Evolutionary conservation across 352 stramenopile genomes (phyloP), one percentile per base, ranked within the genome.

Genomic region (Phytophthora nicotianae): DNA sequence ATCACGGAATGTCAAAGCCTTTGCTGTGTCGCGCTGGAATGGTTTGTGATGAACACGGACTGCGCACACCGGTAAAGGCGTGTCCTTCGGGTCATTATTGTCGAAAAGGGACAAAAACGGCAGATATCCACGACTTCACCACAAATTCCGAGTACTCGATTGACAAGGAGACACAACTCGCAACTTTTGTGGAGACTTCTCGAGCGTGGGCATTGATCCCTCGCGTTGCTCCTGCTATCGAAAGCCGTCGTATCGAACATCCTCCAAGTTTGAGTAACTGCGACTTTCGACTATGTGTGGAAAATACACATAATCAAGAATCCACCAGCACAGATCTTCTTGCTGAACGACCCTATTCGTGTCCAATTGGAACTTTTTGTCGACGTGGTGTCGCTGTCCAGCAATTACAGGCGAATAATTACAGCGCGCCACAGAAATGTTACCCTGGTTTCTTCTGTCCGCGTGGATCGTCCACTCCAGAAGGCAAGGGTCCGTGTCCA

Each of bases 391-490:
- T 97, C 26, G 71, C 83, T 4, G 78, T 65, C 5, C 75, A 83
- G 32, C 66, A 89, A 26, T 26, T 86, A 21, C 41, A 82, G 10
- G 49, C 86, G 19, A 88, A 78, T 26, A 98, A 99, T 70, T 99
- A 96, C 67, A 94, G 81, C 48, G 95, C 93, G 7, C 97, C 97
- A 35, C 97, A 99, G 60, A 82, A 75, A 40, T 99, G 97, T 53
- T 98, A 98, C 58, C 68, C 87, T 35, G 97, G 97, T 0, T 98
- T 98, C 68, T 99, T 99, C 65, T 99, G 97, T 74, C 93, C 97
- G 0, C 79, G 85, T 21, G 95, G 95, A 21, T 98, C 93, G 8
- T 74, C 68, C 0, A 96, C 88, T 9, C 95, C 97, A 5, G 92
- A 99, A 68, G 97, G 97, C 3, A 72, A 80, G 54, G 97, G 97